phyloP scores from a whole-genome alignment of 768 basidiomycete species.

The Thelephora aurantiotincta region DNA sequence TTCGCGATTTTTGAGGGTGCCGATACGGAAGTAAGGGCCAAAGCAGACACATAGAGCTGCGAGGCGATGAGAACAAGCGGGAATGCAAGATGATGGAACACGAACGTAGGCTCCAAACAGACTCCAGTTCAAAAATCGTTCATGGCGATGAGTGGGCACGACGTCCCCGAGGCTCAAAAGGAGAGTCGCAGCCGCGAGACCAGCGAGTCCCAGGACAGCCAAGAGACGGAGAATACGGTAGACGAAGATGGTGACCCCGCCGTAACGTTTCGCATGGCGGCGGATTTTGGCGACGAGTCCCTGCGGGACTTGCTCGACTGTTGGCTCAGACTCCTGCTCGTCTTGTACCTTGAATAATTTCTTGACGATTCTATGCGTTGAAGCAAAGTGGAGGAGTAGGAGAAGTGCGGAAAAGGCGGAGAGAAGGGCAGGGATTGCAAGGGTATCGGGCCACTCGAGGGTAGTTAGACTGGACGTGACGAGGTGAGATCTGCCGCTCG shows the following conservation, averaged over 20 bases:
- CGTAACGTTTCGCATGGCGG: constrained; percentile 16
- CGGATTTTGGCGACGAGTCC: constrained; percentile 13
- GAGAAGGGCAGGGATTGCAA: neutral
- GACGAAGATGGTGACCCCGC: constrained; percentile 20
- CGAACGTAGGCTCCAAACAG: constrained; percentile 8
- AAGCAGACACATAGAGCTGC: constrained; percentile 21
- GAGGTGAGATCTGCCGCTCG: too few relatives aligned
- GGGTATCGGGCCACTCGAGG: neutral
- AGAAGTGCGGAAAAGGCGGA: neutral
- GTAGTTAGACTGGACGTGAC: too few relatives aligned
- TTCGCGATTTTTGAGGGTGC: constrained; percentile 11
- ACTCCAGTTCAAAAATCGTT: constrained; percentile 5
- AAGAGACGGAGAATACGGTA: constrained; percentile 19
- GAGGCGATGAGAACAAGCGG: neutral
- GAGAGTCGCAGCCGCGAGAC: constrained; percentile 20
- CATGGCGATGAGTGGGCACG: neutral
- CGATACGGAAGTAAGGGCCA: constrained; percentile 17
- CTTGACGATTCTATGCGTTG: neutral
- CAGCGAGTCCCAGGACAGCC: constrained; percentile 18
- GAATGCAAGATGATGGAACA: neutral
- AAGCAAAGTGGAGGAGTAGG: neutral
- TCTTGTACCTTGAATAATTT: neutral
- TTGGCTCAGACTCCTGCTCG: constrained; percentile 5
- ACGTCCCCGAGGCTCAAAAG: neutral
- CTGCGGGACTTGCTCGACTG: neutral